Conservation (phyloP, 805 yeast species). For the Candida broadrunensis region DNA sequence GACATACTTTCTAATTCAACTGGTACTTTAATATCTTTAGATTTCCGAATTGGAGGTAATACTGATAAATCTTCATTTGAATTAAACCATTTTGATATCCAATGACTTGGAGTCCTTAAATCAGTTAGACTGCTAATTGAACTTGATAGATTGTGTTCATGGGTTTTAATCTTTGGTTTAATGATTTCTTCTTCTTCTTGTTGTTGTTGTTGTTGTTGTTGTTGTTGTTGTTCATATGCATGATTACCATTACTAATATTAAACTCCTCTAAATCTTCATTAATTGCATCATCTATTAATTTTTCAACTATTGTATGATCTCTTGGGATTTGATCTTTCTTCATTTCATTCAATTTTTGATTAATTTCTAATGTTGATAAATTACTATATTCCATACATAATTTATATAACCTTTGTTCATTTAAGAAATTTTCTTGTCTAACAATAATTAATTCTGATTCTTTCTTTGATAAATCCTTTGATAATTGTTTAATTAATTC, state of each 20-base stretch:
- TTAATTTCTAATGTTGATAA: constrained; percentile 35
- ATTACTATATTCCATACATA: constrained; percentile 35
- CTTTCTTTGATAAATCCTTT: constrained; percentile 45
- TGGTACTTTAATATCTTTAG: not conserved
- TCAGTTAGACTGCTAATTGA: not conserved
- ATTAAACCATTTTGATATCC: constrained; percentile 4
- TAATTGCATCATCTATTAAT: constrained; percentile 28
- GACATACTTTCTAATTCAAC: constrained; percentile 5
- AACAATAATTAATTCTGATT: constrained; percentile 40
- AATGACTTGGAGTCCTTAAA: not conserved
- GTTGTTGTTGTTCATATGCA: too few relatives aligned
- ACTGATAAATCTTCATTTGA: constrained; percentile 3
- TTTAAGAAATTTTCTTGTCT: constrained; percentile 28
- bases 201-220: not conserved
- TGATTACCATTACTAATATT: not conserved
- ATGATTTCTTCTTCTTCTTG: not conserved
- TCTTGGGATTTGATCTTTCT: constrained; percentile 1
- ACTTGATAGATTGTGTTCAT: not conserved
- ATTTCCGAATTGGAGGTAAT: not conserved
- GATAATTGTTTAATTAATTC: constrained; percentile 45
- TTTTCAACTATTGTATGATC: constrained; percentile 17
- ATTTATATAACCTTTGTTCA: constrained; percentile 29
- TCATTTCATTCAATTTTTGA: constrained; percentile 16
- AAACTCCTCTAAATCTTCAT: constrained; percentile 10
- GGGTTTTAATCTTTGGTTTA: not conserved